Evolutionary conservation across 441 rosid species (phyloP).

Genomic region (Jatropha podagrica): DNA sequence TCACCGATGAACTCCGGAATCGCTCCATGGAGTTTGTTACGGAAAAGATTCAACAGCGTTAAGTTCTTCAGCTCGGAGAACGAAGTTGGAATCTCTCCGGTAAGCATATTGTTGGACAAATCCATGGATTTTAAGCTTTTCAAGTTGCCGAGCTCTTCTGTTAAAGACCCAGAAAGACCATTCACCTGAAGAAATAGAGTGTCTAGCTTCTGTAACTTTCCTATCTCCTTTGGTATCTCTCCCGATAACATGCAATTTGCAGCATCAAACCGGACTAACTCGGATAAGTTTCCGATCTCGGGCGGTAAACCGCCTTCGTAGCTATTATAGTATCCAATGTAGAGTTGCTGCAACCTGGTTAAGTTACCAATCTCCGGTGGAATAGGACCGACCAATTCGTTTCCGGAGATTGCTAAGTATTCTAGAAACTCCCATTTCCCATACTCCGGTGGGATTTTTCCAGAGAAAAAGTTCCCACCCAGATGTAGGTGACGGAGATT

Average conservation of each 20-base stretch:
- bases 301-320: slow-evolving; percentile 68
- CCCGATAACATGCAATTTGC: slow-evolving; percentile 84
- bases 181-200: slow-evolving; percentile 93
- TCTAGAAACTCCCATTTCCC: slow-evolving; percentile 69
- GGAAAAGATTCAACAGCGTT: slow-evolving; percentile 77
- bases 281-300: slow-evolving; percentile 82
- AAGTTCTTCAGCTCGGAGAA: slow-evolving; percentile 67
- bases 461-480: slow-evolving; percentile 87
- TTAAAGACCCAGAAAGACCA: slow-evolving; percentile 56
- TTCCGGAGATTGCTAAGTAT: slow-evolving; percentile 82
- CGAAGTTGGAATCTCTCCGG: slow-evolving; percentile 74
- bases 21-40: slow-evolving; percentile 83
- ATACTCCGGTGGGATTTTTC: slow-evolving; percentile 66
- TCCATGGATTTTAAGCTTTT: slow-evolving; percentile 84
- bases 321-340: slow-evolving; percentile 76
- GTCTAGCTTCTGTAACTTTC: slow-evolving; percentile 69
- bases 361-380: slow-evolving; percentile 87
- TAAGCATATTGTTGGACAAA: slow-evolving; percentile 76
- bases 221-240: slow-evolving; percentile 67
- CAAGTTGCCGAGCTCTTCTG: slow-evolving; percentile 60
- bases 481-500: slow-evolving; percentile 78
- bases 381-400: slow-evolving; percentile 66
- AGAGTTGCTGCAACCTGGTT: slow-evolving; percentile 55
- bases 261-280: slow-evolving; percentile 66
- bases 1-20: slow-evolving; percentile 86